Evolutionary conservation across 768 basidiomycete genomes (phyloP).

Genomic region (Suillus variegatus): DNA sequence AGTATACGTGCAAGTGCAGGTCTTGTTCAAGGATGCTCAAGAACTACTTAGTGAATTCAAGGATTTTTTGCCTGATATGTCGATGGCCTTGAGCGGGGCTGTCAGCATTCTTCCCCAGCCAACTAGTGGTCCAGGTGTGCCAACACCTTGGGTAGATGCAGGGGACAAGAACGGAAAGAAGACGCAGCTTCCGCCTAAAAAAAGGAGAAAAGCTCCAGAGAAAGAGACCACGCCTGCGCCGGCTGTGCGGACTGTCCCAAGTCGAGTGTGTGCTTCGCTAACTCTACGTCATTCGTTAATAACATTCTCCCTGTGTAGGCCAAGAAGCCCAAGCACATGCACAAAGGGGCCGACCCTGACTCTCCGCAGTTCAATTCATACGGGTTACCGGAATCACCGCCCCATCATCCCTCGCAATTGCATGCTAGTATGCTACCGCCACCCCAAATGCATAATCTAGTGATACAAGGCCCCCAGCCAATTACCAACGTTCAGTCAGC

Average conservation of each 20-base stretch:
- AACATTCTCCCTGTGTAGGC: conserved; percentile 35
- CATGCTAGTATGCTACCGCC: conserved; percentile 31
- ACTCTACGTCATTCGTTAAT: conserved; percentile 1
- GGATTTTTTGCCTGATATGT: conserved; percentile 72
- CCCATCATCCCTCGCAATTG: conserved; percentile 24
- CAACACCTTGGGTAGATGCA: conserved; percentile 43
- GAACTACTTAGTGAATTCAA: conserved; percentile 82
- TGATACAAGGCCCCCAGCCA: conserved; percentile 21
- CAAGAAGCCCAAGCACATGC: conserved; percentile 65
- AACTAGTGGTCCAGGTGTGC: conserved; percentile 34
- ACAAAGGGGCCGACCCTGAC: conserved; percentile 59
- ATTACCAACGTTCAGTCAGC: conserved; percentile 35
- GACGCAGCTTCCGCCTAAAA: conserved; percentile 43
- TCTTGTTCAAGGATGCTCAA: conserved; percentile 78
- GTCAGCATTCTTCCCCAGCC: conserved; percentile 55
- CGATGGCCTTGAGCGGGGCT: conserved; percentile 44
- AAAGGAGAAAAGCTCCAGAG: conserved; percentile 64
- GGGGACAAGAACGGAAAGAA: conserved; percentile 47
- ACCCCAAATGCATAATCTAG: conserved; percentile 26
- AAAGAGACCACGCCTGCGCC: conserved; percentile 69
- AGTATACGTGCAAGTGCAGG: conserved; percentile 79
- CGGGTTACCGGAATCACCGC: conserved; percentile 44
- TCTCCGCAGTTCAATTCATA: conserved; percentile 46
- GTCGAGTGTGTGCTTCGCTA: conserved; percentile 41
- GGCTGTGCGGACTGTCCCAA: conserved; percentile 47